Evolutionary conservation across 495 filamentous ascomycete species (phyloP).

Genomic region (Daldinia vernicosa): DNA sequence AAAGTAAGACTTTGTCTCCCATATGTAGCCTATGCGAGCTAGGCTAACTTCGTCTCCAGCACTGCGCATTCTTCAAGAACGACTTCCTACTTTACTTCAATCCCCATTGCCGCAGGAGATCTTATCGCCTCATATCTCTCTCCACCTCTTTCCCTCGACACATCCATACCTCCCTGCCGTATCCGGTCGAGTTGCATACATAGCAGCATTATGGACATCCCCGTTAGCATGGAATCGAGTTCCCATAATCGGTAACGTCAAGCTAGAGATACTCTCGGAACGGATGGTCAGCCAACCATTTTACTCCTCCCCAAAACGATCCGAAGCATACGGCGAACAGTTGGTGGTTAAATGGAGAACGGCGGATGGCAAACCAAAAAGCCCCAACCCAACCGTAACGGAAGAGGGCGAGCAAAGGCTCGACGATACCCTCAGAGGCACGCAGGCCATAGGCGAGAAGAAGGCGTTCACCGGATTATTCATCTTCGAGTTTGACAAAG

Average conservation of each 20-base stretch:
- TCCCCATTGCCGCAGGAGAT: conserved; percentile 85
- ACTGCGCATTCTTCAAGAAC: conserved; percentile 83
- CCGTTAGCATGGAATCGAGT: conserved; percentile 95
- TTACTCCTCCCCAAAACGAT: conserved; percentile 43
- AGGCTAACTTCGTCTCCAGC: conserved; percentile 60
- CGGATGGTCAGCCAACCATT: conserved; percentile 72
- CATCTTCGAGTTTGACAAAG: conserved; percentile 93
- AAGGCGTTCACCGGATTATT: conserved; percentile 85
- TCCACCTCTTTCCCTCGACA: conserved; percentile 95
- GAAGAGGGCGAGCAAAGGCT: conserved; percentile 43
- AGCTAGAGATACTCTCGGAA: conserved; percentile 85
- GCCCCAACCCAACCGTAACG: conserved; percentile 33
- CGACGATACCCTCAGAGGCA: conserved; percentile 37
- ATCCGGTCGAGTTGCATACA: conserved; percentile 87
- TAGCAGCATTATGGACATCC: conserved; percentile 92
- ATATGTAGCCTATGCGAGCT: not conserved
- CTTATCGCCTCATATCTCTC: conserved; percentile 86
- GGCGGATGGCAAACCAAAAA: conserved; percentile 50
- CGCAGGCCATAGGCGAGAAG: conserved; percentile 44
- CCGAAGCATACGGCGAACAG: conserved; percentile 70
- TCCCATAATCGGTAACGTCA: conserved; percentile 87
- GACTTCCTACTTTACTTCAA: conserved; percentile 85
- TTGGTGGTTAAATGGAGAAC: conserved; percentile 87
- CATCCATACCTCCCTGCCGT: conserved; percentile 95
- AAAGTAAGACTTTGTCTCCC: conserved; percentile 65